Evolutionary conservation across 2,329 filamentous ascomycete genomes (phyloP), one percentile per base, ranked within the genome.

Genomic region (Sporothrix dimorphospora): DNA sequence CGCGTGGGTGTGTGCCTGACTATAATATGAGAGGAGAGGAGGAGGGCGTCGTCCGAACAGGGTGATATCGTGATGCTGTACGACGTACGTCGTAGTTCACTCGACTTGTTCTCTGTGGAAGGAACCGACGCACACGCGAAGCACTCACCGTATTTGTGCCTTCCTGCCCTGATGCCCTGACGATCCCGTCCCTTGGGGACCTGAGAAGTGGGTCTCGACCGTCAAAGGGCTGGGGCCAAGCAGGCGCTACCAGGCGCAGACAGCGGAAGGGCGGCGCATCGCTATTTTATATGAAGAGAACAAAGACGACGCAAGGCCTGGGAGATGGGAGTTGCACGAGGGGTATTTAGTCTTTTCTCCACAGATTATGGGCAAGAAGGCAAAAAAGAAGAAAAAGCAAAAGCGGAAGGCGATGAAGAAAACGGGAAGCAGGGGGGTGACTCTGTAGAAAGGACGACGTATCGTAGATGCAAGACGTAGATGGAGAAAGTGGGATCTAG

Each of bases 131-230:
- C 21, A 6, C 59, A 63, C 38, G 38, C 59, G 34, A n/a, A 34
- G 19, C 45, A 42, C 42, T 24, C 9, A 51, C n/a, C 51, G 14
- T 47, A 24, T 40, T 24, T 27, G 63, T n/a, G 12, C 68, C 21
- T 30, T 38, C 9, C 34, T 21, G 19, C 38, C 61, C 16, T 55
- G 9, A 12, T 68, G 51, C 63, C 61, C 70, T 69, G 71, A 63
- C 66, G 66, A 72, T 69, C 70, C 19, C 65, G 45, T 45, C 70
- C 70, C 70, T 68, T 61, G 47, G 55, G 55, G 69, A 61, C 59
- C 63, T 51, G 34, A 71, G 42, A 65, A 49, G 53, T 57, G 70
- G 70, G n/a, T 14, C 51, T 14, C 38, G n/a, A 9, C 30, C 3
- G 19, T 2, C 47, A n/a, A 69, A 27, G 47, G 34, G 66, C 66